These are phyloP conservation scores for Fusarium piperis DNA, from an alignment of 2,329 filamentous ascomycete genomes.

Conservation along the genomic window DNA sequence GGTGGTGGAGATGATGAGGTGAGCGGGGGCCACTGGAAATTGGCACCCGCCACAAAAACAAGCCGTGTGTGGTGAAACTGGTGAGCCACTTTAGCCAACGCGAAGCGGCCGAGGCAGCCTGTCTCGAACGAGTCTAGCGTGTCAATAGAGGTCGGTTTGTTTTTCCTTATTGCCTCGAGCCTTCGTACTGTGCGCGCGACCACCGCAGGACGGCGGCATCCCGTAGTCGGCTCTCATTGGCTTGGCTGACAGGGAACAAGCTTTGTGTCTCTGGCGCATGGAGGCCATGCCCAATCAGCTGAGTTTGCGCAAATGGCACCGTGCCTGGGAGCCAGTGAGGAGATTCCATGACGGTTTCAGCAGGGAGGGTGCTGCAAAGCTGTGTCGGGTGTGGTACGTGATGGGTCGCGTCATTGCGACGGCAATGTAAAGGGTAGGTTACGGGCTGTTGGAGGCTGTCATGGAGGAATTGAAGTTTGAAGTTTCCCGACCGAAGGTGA, in stretches of 20 bases:
- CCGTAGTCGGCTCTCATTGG: conserved; percentile 26
- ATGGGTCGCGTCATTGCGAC: conserved; percentile 34
- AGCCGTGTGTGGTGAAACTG: conserved; percentile 28
- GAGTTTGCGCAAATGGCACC: conserved; percentile 10
- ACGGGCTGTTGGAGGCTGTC: not conserved
- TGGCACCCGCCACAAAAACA: conserved; percentile 36
- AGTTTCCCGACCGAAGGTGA: not conserved
- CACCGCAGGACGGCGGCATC: conserved; percentile 16
- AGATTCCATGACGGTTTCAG: conserved; percentile 37
- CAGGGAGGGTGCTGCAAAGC: conserved; percentile 28
- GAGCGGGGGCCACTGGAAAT: conserved; percentile 27
- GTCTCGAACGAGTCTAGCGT: not conserved
- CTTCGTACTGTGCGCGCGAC: conserved; percentile 22
- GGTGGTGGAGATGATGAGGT: not conserved
- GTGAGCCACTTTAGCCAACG: conserved; percentile 26
- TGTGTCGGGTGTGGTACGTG: conserved; percentile 30
- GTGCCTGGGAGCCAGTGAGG: conserved; percentile 20
- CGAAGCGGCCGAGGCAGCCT: conserved; percentile 26
- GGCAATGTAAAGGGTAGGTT: not conserved
- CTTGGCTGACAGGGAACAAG: conserved; percentile 21
- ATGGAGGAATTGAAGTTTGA: not conserved
- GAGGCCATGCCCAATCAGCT: conserved; percentile 23
- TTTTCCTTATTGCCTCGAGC: not conserved
- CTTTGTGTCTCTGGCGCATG: conserved; percentile 19
- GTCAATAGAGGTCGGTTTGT: not conserved